Base-by-base conservation (phyloP, 169 alveolate genomes). In the Eimeria necatrix region DNA sequence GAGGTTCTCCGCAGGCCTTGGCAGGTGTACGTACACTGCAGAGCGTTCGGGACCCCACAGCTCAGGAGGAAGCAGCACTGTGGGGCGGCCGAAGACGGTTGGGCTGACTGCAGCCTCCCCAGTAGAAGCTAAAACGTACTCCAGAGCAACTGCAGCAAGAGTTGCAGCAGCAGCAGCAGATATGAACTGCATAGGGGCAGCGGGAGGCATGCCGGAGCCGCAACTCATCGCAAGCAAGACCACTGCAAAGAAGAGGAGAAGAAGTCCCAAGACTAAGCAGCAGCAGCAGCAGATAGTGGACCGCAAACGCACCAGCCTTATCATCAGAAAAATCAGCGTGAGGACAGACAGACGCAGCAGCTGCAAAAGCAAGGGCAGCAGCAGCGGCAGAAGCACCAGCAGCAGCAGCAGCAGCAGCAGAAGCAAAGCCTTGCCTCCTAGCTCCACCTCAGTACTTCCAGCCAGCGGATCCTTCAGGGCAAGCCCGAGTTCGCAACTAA, bases 391-490 rank as follows among this genome's bases (percentile, higher is more conserved):
- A 71, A 7, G 52, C 83, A 22, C 4, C 22, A 12, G 14, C 78
- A 14, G 2, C 2, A 68, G 78, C 78, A 1, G 20, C 12, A 22
- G 46, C 41, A 22, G 32, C 9, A 8, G 46, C 78, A 10, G 9
- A 16, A 71, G 4, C 83, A 71, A 22, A n/a, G 78, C 12, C 52
- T 22, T 71, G 51, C 83, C 83, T 71, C 83, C 83, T n/a, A 71
- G 83, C 14, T 26, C 24, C n/a, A 71, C 51, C 24, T 71, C 51
- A 10, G 83, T 71, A 7, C 41, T 1, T 12, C 53, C 83, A 71
- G 83, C 83, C 18, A 24, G 24, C 0, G 83, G 53, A 22, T 71
- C 83, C 6, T 6, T 14, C 14, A 41, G 7, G 2, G 83, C 53
- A 5, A 71, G 48, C 7, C 83, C 83, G 20, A 71, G 14, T 0